Percentiles rank a stretch among this genome's conserved stretches.
Evolutionary conservation across 441 rosid genomes (phyloP).

Genomic region (Raphanus hybrid): DNA sequence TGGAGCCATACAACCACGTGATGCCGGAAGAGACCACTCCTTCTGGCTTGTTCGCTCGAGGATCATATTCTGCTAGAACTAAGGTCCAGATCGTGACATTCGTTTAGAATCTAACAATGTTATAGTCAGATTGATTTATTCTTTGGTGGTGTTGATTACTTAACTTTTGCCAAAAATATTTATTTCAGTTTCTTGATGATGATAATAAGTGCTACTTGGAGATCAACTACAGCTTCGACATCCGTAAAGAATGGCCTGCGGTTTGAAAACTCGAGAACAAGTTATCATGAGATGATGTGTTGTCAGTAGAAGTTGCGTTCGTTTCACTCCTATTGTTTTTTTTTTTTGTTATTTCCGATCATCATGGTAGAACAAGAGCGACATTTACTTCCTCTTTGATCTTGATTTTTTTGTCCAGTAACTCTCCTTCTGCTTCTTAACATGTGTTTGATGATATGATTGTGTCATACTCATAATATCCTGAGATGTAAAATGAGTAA

Average conservation of each 20-base stretch:
- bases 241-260: constrained; percentile 47
- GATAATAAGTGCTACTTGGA: constrained; percentile 44
- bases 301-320: constrained; percentile 41
- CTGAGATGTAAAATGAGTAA: constrained; percentile 30
- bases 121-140: not conserved
- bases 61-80: constrained; percentile 75
- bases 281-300: constrained; percentile 30
- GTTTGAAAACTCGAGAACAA: constrained; percentile 20
- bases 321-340: constrained; percentile 39
- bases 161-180: not conserved
- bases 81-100: constrained; percentile 48
- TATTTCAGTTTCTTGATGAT: constrained; percentile 47
- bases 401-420: constrained; percentile 31
- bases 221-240: constrained; percentile 44
- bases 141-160: not conserved
- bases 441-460: constrained; percentile 36
- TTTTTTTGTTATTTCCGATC: constrained; percentile 12
- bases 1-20: constrained; percentile 66
- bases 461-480: constrained; percentile 16
- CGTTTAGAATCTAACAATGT: not conserved
- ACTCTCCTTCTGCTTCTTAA: constrained; percentile 34
- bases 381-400: constrained; percentile 23
- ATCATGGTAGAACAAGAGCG: constrained; percentile 41
- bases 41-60: constrained; percentile 81
- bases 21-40: constrained; percentile 77